A percentile compares a stretch with the other conserved stretches of the same genome.
Evolutionary conservation across 179 eudicot genomes (phyloP).

Genomic region (Silene noctiflora): DNA sequence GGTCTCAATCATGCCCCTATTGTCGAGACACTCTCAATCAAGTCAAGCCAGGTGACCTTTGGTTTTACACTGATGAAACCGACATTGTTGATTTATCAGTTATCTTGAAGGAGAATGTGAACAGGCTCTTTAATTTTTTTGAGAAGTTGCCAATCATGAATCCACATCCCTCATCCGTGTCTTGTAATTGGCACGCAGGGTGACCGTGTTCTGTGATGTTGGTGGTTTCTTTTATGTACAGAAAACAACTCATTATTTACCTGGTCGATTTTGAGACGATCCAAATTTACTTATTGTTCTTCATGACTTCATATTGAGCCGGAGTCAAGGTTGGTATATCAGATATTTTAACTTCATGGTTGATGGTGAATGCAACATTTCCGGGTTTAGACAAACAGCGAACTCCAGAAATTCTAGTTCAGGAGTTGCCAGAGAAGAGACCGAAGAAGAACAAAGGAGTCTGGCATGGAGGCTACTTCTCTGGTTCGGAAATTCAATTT

Average conservation of each 20-base stretch:
- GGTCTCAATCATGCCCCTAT: slow-evolving; percentile 36
- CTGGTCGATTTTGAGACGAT: no score
- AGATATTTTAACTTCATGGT: slow-evolving; percentile 51
- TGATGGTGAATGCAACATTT: neutral
- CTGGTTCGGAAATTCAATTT: no score
- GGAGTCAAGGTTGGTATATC: no score
- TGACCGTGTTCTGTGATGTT: neutral
- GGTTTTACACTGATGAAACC: slow-evolving; percentile 29
- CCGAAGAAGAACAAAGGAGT: neutral
- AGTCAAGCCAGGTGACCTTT: slow-evolving; percentile 36
- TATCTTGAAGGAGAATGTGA: slow-evolving; percentile 26
- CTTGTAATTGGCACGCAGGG: slow-evolving; percentile 23
- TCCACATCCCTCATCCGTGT: slow-evolving; percentile 22
- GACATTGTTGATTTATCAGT: slow-evolving; percentile 31
- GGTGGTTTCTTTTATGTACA: slow-evolving; percentile 22
- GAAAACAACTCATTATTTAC: no score
- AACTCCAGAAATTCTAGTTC: neutral
- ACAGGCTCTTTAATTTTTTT: slow-evolving; percentile 25
- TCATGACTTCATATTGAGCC: slow-evolving; percentile 65
- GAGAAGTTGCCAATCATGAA: slow-evolving; percentile 32
- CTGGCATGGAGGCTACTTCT: no score
- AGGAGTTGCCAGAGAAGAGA: neutral
- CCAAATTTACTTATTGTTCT: no score
- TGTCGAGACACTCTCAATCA: slow-evolving; percentile 29
- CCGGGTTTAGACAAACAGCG: neutral